Percentiles rank a stretch among this genome's conserved stretches.
Conservation (phyloP, 2,329 filamentous ascomycete species). For the Aspergillus sp. region DNA sequence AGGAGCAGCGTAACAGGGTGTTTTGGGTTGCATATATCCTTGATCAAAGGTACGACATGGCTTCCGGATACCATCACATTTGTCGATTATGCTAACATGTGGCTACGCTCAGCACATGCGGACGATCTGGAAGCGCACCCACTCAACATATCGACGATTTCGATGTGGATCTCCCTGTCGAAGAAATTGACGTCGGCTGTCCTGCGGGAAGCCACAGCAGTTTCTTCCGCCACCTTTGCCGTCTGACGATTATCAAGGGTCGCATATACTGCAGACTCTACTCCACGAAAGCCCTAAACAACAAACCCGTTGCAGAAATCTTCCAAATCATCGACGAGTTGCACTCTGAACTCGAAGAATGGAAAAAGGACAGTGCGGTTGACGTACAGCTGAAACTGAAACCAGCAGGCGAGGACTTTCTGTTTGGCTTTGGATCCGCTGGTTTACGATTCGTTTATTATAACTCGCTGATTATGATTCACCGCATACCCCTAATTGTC, state of each 20-base stretch:
- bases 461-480: slow-evolving; percentile 90
- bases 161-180: slow-evolving; percentile 85
- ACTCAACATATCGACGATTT: slow-evolving; percentile 68
- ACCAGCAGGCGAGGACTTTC: slow-evolving; percentile 77
- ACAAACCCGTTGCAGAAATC: slow-evolving; percentile 70
- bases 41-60: slow-evolving; percentile 52
- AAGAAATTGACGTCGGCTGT: slow-evolving; percentile 80
- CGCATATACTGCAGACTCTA: slow-evolving; percentile 86
- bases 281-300: slow-evolving; percentile 76
- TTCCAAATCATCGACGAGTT: slow-evolving; percentile 86
- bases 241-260: slow-evolving; percentile 79
- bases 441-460: slow-evolving; percentile 92
- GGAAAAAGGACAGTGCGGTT: slow-evolving; percentile 83
- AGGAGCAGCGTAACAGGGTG: slow-evolving; percentile 72
- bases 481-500: slow-evolving; percentile 90
- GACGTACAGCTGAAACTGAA: slow-evolving; percentile 84
- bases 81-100: not conserved
- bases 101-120: slow-evolving; percentile 43
- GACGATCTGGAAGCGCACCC: slow-evolving; percentile 58
- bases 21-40: slow-evolving; percentile 67
- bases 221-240: slow-evolving; percentile 85
- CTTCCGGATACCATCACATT: not conserved
- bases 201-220: slow-evolving; percentile 79
- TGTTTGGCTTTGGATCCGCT: slow-evolving; percentile 79
- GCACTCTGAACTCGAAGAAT: slow-evolving; percentile 74